Conservation (phyloP, 129 eudicot species). For the Artemisia argyi region DNA sequence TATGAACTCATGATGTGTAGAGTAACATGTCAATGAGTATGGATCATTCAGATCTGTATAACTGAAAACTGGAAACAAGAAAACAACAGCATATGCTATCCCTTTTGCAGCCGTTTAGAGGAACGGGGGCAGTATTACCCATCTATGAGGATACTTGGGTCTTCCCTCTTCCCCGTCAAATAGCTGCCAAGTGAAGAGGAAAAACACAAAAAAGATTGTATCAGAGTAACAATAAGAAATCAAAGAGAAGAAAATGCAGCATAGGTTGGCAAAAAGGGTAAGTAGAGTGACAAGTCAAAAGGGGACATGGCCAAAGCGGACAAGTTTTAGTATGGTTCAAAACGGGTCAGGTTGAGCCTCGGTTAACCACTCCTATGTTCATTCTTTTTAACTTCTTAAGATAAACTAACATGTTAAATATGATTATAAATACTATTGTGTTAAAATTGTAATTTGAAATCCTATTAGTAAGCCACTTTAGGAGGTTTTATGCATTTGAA, state of each 20-base stretch:
- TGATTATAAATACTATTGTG: not conserved
- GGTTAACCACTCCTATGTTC: not conserved
- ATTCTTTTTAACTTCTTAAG: not conserved
- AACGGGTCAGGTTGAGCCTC: not conserved
- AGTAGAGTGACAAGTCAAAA: not conserved
- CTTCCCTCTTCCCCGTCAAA: constrained; percentile 88
- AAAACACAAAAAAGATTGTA: not conserved
- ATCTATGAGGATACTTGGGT: constrained; percentile 76
- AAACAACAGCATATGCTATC: not conserved
- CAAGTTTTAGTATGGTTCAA: not conserved
- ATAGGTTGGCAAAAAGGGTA: not conserved
- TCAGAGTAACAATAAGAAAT: not conserved
- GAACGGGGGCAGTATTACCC: constrained; percentile 90
- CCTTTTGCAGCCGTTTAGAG: constrained; percentile 33
- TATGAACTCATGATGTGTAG: constrained; percentile 4
- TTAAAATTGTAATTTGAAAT: not conserved
- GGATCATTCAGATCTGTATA: constrained; percentile 2
- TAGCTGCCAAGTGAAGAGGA: constrained; percentile 42
- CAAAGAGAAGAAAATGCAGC: not conserved
- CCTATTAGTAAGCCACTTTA: not conserved
- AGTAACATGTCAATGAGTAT: too few relatives aligned
- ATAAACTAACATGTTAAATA: not conserved
- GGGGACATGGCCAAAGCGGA: not conserved
- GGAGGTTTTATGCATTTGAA: not conserved
- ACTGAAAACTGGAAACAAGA: constrained; percentile 2